Conservation (phyloP, 257 asterid species). For the Gynochthodes officinalis region DNA sequence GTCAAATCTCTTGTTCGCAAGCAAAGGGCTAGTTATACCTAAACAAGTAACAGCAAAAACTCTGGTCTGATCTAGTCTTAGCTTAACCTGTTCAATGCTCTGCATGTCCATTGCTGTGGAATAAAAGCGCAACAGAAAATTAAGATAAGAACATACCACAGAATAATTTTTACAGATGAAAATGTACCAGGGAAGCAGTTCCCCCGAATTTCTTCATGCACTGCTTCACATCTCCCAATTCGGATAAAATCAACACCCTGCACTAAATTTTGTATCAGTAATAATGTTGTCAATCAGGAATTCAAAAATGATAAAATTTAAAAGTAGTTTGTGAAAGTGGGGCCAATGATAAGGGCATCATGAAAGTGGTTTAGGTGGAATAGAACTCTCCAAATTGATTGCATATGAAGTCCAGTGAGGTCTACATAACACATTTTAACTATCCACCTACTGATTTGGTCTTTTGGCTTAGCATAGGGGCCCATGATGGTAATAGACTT, state of each 20-base stretch:
- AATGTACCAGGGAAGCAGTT: slow-evolving; percentile 74
- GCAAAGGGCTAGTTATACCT: slow-evolving; percentile 89
- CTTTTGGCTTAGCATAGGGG: not conserved
- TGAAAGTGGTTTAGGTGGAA: too few species aligned
- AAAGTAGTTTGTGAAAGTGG: too few species aligned
- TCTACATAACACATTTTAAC: not conserved
- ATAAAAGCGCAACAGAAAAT: slow-evolving; percentile 24
- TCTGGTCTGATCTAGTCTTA: slow-evolving; percentile 56
- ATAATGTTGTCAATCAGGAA: not conserved
- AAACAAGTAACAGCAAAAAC: slow-evolving; percentile 95
- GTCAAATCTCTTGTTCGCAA: slow-evolving; percentile 77
- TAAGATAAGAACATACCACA: slow-evolving; percentile 16
- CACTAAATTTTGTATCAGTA: slow-evolving; percentile 3
- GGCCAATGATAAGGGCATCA: too few species aligned
- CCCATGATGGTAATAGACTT: not conserved
- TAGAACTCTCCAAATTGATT: too few species aligned
- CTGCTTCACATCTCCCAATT: slow-evolving; percentile 85
- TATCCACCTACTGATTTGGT: not conserved
- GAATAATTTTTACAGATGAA: slow-evolving; percentile 11
- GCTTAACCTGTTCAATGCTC: slow-evolving; percentile 60
- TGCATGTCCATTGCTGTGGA: slow-evolving; percentile 51
- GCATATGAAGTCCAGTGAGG: not conserved
- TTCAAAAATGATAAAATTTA: not conserved
- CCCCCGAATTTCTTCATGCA: slow-evolving; percentile 72
- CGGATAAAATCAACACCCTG: slow-evolving; percentile 92